Conservation (phyloP, 2,329 filamentous ascomycete genomes). For the Daldinia sp. region DNA sequence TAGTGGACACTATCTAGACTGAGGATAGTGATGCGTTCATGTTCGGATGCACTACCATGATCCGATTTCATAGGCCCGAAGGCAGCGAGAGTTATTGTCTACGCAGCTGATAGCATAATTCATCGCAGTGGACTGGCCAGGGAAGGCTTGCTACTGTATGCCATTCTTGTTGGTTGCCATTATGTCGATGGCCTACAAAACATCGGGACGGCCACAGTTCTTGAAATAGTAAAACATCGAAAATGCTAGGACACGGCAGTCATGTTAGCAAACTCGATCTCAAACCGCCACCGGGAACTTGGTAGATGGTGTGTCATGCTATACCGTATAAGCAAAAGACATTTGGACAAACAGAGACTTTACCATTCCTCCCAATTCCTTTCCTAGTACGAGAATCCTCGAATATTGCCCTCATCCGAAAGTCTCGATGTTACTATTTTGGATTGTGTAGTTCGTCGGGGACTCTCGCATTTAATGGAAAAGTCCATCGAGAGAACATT, state of each 20-base stretch:
- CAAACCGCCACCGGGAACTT: constrained; percentile 23
- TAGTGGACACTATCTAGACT: constrained; percentile 59
- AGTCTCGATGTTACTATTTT: constrained; percentile 18
- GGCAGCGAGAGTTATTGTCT: constrained; percentile 32
- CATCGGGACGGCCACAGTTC: constrained; percentile 32
- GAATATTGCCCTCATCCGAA: background rate
- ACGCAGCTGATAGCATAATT: constrained; percentile 17
- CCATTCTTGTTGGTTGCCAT: constrained; percentile 40
- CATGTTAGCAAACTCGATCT: constrained; percentile 19
- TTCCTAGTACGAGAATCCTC: constrained; percentile 24
- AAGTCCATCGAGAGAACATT: background rate
- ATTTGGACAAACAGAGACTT: constrained; percentile 25
- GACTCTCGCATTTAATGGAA: constrained; percentile 10
- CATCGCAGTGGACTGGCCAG: constrained; percentile 24
- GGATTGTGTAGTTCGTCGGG: constrained; percentile 15
- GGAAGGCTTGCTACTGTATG: constrained; percentile 38
- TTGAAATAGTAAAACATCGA: constrained; percentile 30
- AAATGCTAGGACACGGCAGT: constrained; percentile 13
- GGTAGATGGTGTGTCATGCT: constrained; percentile 37
- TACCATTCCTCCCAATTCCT: constrained; percentile 20
- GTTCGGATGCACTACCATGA: constrained; percentile 55
- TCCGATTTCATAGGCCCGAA: constrained; percentile 41
- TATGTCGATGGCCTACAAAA: constrained; percentile 34
- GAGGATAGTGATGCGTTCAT: constrained; percentile 57
- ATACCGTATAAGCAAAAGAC: constrained; percentile 23